phyloP scores from a whole-genome alignment of 345 rosid species.

The Eucalyptus sideroxylon region DNA sequence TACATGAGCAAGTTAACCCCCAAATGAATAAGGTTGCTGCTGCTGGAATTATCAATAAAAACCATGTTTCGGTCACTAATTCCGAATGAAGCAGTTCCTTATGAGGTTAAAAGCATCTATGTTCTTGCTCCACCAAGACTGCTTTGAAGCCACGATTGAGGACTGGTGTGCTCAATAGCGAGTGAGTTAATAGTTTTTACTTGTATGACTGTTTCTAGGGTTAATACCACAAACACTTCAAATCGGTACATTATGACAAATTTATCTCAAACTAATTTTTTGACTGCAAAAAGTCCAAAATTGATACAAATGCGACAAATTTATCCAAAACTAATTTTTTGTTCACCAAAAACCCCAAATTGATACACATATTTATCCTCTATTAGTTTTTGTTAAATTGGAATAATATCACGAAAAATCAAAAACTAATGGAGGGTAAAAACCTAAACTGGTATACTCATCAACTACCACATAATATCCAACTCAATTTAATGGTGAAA shows the following conservation, averaged over 20 bases:
- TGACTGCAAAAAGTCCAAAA: accelerated
- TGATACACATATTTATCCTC: accelerated
- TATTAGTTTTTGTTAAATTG: too few species aligned
- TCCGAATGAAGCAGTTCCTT: background rate
- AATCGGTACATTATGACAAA: accelerated
- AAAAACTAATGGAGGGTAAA: too few species aligned
- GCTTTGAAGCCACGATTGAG: background rate
- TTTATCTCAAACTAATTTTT: accelerated
- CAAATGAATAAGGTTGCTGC: background rate
- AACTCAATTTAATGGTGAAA: too few species aligned
- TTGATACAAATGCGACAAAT: accelerated
- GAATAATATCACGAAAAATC: too few species aligned
- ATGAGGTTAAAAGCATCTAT: background rate
- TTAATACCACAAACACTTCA: accelerated
- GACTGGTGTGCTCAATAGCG: accelerated
- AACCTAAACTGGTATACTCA: accelerated
- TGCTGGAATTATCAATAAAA: background rate
- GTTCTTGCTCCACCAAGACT: background rate
- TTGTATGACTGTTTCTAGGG: background rate
- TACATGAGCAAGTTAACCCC: background rate
- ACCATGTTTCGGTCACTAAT: background rate
- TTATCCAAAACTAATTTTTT: too few species aligned
- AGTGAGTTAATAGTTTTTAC: background rate
- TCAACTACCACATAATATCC: accelerated
- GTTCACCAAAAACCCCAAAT: accelerated